phyloP scores from a whole-genome alignment of 2,329 filamentous ascomycete genomes.

The Cladorrhinum sp. region DNA sequence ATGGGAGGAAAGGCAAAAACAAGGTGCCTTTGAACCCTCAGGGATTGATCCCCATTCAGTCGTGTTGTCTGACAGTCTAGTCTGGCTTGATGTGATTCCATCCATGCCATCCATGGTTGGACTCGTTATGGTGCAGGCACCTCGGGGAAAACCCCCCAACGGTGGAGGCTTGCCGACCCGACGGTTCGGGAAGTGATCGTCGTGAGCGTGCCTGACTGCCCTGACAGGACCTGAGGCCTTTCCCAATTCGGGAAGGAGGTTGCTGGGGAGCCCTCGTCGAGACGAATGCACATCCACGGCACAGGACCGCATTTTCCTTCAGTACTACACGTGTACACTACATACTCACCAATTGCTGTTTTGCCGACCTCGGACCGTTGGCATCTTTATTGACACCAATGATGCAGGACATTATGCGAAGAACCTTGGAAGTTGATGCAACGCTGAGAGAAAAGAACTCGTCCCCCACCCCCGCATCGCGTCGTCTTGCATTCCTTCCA shows the following conservation, averaged over 20 bases:
- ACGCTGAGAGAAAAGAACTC: neutral
- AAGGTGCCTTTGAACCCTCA: neutral
- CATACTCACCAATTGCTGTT: too few species aligned
- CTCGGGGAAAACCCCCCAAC: neutral
- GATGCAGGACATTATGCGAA: neutral
- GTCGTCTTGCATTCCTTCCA: too few species aligned
- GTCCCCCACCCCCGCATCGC: too few species aligned
- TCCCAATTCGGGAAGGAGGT: neutral
- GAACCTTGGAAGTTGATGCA: neutral
- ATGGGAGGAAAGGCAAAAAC: neutral
- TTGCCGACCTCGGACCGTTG: too few species aligned
- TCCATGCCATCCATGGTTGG: neutral
- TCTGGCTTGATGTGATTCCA: too few species aligned
- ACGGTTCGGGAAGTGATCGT: slow-evolving; percentile 20
- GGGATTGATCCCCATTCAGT: neutral
- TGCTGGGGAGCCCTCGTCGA: neutral
- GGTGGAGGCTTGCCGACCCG: neutral
- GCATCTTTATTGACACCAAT: neutral
- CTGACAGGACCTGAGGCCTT: slow-evolving; percentile 10
- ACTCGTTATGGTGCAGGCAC: neutral
- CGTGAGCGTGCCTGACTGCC: slow-evolving; percentile 9
- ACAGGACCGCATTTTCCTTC: neutral
- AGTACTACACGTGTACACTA: too few species aligned
- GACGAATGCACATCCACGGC: neutral
- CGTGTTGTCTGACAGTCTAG: neutral